phyloP scores from a whole-genome alignment of 2,329 filamentous ascomycete genomes.

The Aspergillus sp. region DNA sequence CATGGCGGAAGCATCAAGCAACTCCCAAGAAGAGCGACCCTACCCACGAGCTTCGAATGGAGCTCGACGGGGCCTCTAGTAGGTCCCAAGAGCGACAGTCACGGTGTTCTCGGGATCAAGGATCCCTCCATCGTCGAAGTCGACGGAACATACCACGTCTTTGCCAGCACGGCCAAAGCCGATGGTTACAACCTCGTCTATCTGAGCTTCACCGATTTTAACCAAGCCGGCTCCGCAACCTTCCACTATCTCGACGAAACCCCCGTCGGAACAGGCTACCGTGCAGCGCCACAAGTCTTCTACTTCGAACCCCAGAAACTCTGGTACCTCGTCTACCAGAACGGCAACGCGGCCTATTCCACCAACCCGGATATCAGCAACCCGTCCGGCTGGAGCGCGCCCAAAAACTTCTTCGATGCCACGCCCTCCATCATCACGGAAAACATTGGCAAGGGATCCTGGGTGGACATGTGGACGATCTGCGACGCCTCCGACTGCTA shows the following conservation, averaged over 20 bases:
- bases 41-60: constrained; percentile 8
- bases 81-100: constrained; percentile 1
- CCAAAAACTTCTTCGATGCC: constrained; percentile 2
- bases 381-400: constrained; percentile 1
- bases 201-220: constrained; percentile 8
- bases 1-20: too few species aligned
- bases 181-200: constrained; percentile 7
- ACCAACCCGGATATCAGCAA: constrained; percentile 6
- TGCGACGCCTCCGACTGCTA: constrained; percentile 1
- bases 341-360: constrained; percentile 7
- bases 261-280: constrained; percentile 3
- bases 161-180: constrained; percentile 5
- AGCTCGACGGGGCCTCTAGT: constrained; percentile 1
- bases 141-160: constrained; percentile 6
- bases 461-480: constrained; percentile 7
- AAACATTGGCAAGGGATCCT: not conserved
- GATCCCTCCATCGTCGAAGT: constrained; percentile 6
- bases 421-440: constrained; percentile 4
- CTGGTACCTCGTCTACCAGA: constrained; percentile 6
- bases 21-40: not conserved
- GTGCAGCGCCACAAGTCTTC: constrained; percentile 7
- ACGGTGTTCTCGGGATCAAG: constrained; percentile 4
- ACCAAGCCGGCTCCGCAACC: not conserved
- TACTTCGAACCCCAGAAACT: constrained; percentile 3
- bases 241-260: constrained; percentile 9